phyloP scores from a whole-genome alignment of 192 early-diverging fungal genomes.

The Coemansia sp. region DNA sequence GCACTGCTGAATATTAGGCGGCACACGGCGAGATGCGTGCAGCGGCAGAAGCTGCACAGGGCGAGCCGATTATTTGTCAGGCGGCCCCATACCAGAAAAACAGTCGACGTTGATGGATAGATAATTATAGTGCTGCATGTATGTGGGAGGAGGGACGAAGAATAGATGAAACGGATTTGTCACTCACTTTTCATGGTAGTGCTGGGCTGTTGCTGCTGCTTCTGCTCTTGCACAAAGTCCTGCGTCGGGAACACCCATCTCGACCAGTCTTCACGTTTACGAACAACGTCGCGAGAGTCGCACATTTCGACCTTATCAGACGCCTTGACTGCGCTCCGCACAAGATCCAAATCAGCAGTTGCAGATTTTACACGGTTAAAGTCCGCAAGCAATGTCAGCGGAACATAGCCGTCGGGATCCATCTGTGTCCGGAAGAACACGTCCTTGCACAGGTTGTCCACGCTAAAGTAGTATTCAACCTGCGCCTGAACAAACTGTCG shows the following conservation, averaged over 20 bases:
- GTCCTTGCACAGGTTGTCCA: constrained; percentile 96
- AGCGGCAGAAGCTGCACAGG: background rate
- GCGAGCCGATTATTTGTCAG: background rate
- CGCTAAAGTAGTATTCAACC: constrained; percentile 93
- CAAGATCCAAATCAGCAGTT: constrained; percentile 64
- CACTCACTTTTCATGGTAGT: constrained; percentile 55
- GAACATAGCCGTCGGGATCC: constrained; percentile 82
- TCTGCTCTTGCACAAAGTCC: constrained; percentile 53
- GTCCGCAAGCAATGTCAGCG: constrained; percentile 70
- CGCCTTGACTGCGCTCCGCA: constrained; percentile 58
- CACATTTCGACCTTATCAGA: constrained; percentile 64
- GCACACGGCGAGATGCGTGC: background rate
- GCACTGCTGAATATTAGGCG: constrained; percentile 1
- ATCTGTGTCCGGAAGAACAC: constrained; percentile 92
- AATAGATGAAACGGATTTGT: constrained; percentile 8
- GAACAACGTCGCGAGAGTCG: constrained; percentile 57
- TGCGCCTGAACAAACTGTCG: constrained; percentile 53
- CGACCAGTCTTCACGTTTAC: constrained; percentile 80
- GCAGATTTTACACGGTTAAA: constrained; percentile 88
- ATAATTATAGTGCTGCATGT: background rate
- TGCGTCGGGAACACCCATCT: constrained; percentile 79
- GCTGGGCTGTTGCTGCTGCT: constrained; percentile 39
- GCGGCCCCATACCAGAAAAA: background rate
- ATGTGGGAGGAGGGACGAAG: background rate
- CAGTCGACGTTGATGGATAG: background rate